Evolutionary conservation across 2,329 filamentous ascomycete genomes (phyloP).

Genomic region (Aureobasidium namibiae): DNA sequence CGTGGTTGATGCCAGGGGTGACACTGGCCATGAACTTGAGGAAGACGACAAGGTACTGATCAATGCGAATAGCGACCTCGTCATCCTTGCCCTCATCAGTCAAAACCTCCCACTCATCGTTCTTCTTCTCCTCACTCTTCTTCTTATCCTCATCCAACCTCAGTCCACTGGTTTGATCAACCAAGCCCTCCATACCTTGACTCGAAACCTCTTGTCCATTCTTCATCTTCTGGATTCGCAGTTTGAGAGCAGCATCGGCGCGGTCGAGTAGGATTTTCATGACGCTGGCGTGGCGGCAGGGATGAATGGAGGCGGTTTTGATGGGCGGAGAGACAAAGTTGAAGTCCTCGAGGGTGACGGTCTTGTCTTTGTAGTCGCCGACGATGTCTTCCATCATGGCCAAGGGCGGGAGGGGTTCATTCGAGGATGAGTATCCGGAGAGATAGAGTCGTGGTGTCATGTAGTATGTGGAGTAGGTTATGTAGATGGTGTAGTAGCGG

Average conservation of each 20-base stretch:
- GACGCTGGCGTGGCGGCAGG: slow-evolving; percentile 92
- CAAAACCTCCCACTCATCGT: slow-evolving; percentile 57
- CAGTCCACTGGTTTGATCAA: slow-evolving; percentile 59
- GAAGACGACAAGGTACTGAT: slow-evolving; percentile 82
- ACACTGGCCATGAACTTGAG: slow-evolving; percentile 69
- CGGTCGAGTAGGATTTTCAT: slow-evolving; percentile 98
- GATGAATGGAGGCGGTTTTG: slow-evolving; percentile 95
- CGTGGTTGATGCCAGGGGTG: slow-evolving; percentile 93
- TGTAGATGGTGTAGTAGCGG: slow-evolving; percentile 96
- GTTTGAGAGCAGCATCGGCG: slow-evolving; percentile 84
- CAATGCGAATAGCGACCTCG: slow-evolving; percentile 75
- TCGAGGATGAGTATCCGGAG: slow-evolving; percentile 64
- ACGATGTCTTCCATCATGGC: slow-evolving; percentile 96
- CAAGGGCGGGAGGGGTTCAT: slow-evolving; percentile 65
- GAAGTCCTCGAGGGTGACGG: slow-evolving; percentile 95
- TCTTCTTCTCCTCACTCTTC: slow-evolving; percentile 35
- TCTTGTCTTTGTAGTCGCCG: slow-evolving; percentile 96
- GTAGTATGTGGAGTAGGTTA: slow-evolving; percentile 96
- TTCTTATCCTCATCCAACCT: slow-evolving; percentile 46
- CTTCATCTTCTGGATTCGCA: slow-evolving; percentile 73
- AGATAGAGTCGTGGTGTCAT: slow-evolving; percentile 92
- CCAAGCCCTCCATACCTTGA: slow-evolving; percentile 72
- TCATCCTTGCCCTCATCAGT: slow-evolving; percentile 51
- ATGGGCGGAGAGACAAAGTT: slow-evolving; percentile 85
- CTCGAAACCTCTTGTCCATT: slow-evolving; percentile 40